phyloP scores from a whole-genome alignment of 352 stramenopile genomes.

The Phytophthora hibernalis region DNA sequence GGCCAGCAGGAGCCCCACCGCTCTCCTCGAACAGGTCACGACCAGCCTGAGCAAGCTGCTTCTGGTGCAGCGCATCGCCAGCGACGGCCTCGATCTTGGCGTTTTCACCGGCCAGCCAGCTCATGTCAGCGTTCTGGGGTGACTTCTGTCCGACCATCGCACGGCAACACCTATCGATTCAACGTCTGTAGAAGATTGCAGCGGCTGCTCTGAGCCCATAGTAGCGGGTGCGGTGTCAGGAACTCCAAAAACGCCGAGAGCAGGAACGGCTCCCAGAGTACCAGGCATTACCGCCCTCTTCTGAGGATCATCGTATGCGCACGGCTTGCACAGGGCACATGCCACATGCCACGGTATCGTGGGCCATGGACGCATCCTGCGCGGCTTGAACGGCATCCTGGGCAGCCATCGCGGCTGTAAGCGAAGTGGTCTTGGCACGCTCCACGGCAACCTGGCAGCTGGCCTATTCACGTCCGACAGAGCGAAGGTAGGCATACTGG shows the following conservation, averaged over 20 bases:
- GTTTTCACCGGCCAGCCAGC: constrained; percentile 86
- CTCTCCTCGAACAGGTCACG: constrained; percentile 88
- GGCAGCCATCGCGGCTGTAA: constrained; percentile 75
- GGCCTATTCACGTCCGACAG: constrained; percentile 73
- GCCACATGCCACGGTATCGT: constrained; percentile 82
- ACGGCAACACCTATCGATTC: constrained; percentile 74
- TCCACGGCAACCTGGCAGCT: constrained; percentile 69
- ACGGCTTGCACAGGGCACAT: constrained; percentile 74
- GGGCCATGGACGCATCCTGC: constrained; percentile 71
- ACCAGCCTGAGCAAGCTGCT: constrained; percentile 87
- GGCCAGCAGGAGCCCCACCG: constrained; percentile 74
- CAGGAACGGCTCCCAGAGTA: constrained; percentile 61
- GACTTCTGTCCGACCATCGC: constrained; percentile 82
- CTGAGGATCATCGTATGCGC: constrained; percentile 66
- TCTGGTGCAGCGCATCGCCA: constrained; percentile 69
- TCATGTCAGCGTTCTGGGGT: constrained; percentile 85
- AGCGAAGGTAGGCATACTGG: constrained; percentile 74
- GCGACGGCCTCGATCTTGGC: constrained; percentile 82
- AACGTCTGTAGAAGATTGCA: constrained; percentile 67
- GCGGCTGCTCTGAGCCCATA: constrained; percentile 74
- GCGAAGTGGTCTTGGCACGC: constrained; percentile 71
- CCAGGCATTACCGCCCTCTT: constrained; percentile 49
- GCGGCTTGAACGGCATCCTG: constrained; percentile 80
- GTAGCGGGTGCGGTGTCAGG: constrained; percentile 58
- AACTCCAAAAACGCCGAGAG: constrained; percentile 61